A percentile compares a stretch with the other conserved stretches of the same genome.
These are phyloP conservation scores for Begonia fuchsioides DNA, from an alignment of 306 rosid species.

Conservation along the genomic window DNA sequence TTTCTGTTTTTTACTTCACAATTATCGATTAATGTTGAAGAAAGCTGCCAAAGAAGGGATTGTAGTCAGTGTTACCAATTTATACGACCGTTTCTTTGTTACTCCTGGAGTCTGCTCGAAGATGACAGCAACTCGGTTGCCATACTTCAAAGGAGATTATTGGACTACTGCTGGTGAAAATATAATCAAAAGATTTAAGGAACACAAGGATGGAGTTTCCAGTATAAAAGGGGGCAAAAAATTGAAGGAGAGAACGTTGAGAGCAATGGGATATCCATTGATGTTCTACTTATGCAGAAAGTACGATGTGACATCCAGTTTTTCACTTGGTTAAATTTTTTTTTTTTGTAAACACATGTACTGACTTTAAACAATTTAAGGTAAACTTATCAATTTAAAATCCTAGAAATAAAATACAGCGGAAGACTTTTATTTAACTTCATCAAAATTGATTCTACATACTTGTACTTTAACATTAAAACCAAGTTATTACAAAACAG, in stretches of 20 bases:
- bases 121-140: conserved; percentile 46
- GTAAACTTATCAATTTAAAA: too few species aligned
- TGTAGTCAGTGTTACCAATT: conserved; percentile 27
- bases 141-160: conserved; percentile 61
- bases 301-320: too few species aligned
- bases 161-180: conserved; percentile 36
- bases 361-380: too few species aligned
- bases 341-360: too few species aligned
- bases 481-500: too few species aligned
- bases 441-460: too few species aligned
- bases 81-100: conserved; percentile 42
- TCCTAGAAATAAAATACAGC: too few species aligned
- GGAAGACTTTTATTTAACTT: too few species aligned
- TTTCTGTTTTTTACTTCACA: conserved; percentile 13
- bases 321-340: too few species aligned
- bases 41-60: conserved; percentile 43
- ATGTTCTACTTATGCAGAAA: conserved; percentile 47
- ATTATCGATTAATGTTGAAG: conserved; percentile 36
- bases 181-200: conserved; percentile 6
- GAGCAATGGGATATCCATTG: conserved; percentile 34
- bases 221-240: conserved; percentile 11
- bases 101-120: conserved; percentile 18
- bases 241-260: conserved; percentile 22
- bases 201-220: conserved; percentile 31
- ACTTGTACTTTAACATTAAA: too few species aligned